Evolutionary conservation across 352 stramenopile genomes (phyloP).

Genomic region (Achlya hypogyna): DNA sequence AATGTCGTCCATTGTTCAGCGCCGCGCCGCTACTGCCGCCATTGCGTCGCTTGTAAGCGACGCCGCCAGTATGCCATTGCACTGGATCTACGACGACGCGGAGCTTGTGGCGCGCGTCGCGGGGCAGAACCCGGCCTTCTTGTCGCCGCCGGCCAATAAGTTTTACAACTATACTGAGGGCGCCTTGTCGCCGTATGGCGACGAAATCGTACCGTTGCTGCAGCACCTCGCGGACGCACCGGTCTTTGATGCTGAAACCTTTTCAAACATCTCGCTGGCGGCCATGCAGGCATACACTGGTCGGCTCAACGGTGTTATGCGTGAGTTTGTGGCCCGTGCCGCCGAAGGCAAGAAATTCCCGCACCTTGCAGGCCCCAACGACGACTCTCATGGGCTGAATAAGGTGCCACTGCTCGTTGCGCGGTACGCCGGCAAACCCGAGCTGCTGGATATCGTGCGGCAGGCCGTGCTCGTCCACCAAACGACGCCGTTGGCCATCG

Average conservation of each 20-base stretch:
- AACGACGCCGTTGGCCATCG: constrained; percentile 34
- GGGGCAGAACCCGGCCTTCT: constrained; percentile 35
- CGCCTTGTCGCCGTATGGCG: constrained; percentile 47
- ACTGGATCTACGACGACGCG: constrained; percentile 64
- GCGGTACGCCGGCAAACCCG: constrained; percentile 32
- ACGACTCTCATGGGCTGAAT: constrained; percentile 49
- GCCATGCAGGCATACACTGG: constrained; percentile 49
- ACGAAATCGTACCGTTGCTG: constrained; percentile 55
- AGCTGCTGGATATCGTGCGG: constrained; percentile 37
- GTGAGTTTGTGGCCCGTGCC: constrained; percentile 54
- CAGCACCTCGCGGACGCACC: constrained; percentile 35
- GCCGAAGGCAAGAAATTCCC: constrained; percentile 49
- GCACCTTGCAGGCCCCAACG: constrained; percentile 39
- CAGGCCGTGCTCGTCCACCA: constrained; percentile 49
- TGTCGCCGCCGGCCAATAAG: constrained; percentile 44
- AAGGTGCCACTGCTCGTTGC: constrained; percentile 48
- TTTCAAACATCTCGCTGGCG: constrained; percentile 32
- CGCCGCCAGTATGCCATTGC: constrained; percentile 55
- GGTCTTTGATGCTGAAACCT: constrained; percentile 36
- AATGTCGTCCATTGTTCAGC: constrained; percentile 21
- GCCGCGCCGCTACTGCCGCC: constrained; percentile 39
- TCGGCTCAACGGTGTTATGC: constrained; percentile 55
- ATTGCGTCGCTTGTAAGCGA: constrained; percentile 48
- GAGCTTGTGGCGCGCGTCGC: constrained; percentile 35
- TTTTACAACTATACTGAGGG: constrained; percentile 57